Conservation (phyloP, 2,329 filamentous ascomycete species). For the Verticillium alfalfae region DNA sequence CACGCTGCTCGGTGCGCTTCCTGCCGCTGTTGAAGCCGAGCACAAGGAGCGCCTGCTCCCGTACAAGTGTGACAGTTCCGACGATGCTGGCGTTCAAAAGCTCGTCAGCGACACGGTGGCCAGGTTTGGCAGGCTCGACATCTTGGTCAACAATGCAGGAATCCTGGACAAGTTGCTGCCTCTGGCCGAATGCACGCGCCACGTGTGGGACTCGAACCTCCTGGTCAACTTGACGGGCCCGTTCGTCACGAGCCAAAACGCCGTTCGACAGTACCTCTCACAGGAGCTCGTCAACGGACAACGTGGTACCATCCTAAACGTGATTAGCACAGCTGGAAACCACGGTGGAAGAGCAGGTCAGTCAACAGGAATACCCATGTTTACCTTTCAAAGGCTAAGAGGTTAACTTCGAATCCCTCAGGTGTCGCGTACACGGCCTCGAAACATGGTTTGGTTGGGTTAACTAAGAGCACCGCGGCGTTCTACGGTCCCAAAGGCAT, state of each 20-base stretch:
- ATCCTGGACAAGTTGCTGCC: constrained; percentile 52
- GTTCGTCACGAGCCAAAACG: constrained; percentile 44
- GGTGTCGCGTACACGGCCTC: constrained; percentile 46
- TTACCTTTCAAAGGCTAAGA: neutral
- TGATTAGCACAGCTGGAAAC: constrained; percentile 12
- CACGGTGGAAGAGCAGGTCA: neutral
- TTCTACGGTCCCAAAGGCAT: constrained; percentile 51
- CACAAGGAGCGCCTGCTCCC: constrained; percentile 6
- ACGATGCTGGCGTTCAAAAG: constrained; percentile 38
- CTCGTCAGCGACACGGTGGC: constrained; percentile 42
- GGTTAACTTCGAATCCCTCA: neutral
- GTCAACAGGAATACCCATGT: neutral
- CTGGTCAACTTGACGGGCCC: constrained; percentile 51
- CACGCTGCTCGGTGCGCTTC: constrained; percentile 6
- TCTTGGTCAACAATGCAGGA: constrained; percentile 52
- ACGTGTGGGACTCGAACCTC: constrained; percentile 48
- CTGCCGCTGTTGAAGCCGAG: constrained; percentile 3
- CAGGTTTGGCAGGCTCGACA: constrained; percentile 45
- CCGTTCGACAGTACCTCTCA: constrained; percentile 40
- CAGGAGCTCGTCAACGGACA: constrained; percentile 19
- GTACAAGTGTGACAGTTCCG: constrained; percentile 11
- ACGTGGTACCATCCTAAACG: constrained; percentile 16
- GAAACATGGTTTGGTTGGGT: constrained; percentile 48
- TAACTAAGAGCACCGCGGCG: constrained; percentile 53
- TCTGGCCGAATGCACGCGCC: constrained; percentile 37